These are phyloP conservation scores for Macrolepiota fuliginosa DNA, from an alignment of 768 basidiomycete genomes.

Conservation along the genomic window DNA sequence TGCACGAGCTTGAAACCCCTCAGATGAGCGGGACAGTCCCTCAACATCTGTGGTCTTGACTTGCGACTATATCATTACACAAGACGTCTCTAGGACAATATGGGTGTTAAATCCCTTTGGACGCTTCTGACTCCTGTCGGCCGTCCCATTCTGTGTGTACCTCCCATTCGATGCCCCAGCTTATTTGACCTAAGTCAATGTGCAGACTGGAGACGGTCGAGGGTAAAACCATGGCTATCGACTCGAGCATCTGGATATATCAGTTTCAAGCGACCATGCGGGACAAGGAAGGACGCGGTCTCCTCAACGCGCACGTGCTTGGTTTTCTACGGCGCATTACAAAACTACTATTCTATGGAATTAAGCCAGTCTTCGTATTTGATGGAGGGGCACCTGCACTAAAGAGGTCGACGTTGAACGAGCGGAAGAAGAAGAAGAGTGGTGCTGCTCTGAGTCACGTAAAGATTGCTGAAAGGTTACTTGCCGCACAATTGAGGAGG, in stretches of 20 bases:
- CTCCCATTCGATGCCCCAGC: background rate
- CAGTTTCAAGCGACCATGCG: slow-evolving; percentile 99
- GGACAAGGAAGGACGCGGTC: slow-evolving; percentile 88
- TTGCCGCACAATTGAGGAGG: slow-evolving; percentile 90
- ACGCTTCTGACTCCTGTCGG: slow-evolving; percentile 89
- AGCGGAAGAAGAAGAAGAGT: slow-evolving; percentile 86
- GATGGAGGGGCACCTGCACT: slow-evolving; percentile 93
- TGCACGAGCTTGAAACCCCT: background rate
- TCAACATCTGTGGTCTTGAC: background rate
- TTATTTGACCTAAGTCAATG: background rate
- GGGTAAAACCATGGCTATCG: slow-evolving; percentile 94
- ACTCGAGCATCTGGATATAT: slow-evolving; percentile 99
- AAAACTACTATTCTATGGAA: slow-evolving; percentile 95
- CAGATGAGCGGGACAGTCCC: background rate
- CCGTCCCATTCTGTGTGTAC: slow-evolving; percentile 81
- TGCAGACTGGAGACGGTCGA: slow-evolving; percentile 88
- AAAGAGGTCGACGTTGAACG: slow-evolving; percentile 85
- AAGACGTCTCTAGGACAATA: slow-evolving; percentile 23
- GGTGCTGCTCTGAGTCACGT: slow-evolving; percentile 86
- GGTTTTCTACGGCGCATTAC: slow-evolving; percentile 88
- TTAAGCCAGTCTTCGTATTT: slow-evolving; percentile 98
- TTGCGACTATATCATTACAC: background rate
- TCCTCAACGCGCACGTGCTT: slow-evolving; percentile 92
- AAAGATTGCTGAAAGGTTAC: slow-evolving; percentile 85
- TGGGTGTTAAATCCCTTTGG: slow-evolving; percentile 99